Percentiles rank a stretch among this genome's conserved stretches.
phyloP scores from a whole-genome alignment of 139 green algal genomes.

The Chlorella sp. region DNA sequence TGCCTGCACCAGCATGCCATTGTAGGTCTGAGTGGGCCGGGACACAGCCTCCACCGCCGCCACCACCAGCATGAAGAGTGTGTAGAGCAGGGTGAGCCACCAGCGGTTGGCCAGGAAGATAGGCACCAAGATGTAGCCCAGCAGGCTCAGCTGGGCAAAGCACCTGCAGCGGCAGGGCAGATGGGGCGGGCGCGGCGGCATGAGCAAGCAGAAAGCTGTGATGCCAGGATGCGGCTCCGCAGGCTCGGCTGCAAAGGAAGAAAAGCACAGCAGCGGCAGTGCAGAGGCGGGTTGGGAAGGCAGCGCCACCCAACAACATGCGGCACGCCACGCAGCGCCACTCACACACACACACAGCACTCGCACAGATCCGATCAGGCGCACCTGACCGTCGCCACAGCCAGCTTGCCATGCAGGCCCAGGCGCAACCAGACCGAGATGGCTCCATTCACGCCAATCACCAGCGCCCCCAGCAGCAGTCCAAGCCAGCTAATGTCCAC shows the following conservation, averaged over 20 bases:
- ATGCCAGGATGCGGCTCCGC: no score
- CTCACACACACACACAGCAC: no score
- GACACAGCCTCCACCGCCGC: conserved; percentile 75
- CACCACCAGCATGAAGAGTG: conserved; percentile 76
- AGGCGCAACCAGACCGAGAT: conserved; percentile 57
- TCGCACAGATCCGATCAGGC: no score
- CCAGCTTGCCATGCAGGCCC: conserved; percentile 50
- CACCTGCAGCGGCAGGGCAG: conserved; percentile 47
- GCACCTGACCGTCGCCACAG: conserved; percentile 42
- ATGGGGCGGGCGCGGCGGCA: background rate
- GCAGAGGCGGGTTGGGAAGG: background rate
- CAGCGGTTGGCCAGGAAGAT: conserved; percentile 71
- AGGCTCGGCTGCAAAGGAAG: no score
- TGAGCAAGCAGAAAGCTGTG: background rate
- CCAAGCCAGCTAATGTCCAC: conserved; percentile 28
- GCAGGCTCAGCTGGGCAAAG: conserved; percentile 68
- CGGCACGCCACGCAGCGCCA: no score
- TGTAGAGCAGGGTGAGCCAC: conserved; percentile 71
- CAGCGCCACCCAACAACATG: background rate
- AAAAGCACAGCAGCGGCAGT: background rate
- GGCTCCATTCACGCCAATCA: conserved; percentile 43
- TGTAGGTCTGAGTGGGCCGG: conserved; percentile 51
- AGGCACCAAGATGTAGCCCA: conserved; percentile 83
- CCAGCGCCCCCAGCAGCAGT: conserved; percentile 42
- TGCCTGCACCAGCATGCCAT: conserved; percentile 36